Evolutionary conservation across 306 rosid genomes (phyloP).

Genomic region (Fragaria vesca): DNA sequence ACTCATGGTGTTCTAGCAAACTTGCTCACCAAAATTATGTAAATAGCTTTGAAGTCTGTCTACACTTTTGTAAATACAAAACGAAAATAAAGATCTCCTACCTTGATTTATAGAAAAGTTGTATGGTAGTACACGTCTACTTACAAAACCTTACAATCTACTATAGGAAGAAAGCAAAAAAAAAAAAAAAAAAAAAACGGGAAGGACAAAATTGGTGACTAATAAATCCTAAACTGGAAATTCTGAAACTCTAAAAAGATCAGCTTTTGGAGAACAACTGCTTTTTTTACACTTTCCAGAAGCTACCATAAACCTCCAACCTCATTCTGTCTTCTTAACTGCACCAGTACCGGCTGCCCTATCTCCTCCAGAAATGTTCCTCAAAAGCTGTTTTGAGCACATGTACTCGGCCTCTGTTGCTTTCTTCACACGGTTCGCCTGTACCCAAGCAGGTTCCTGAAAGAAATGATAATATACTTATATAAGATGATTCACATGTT

Average conservation of each 20-base stretch:
- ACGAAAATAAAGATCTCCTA: background rate
- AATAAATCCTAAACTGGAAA: background rate
- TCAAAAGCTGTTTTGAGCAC: constrained; percentile 74
- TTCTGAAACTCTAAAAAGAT: background rate
- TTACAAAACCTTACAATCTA: background rate
- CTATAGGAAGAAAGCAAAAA: background rate
- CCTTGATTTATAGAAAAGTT: background rate
- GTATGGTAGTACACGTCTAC: background rate
- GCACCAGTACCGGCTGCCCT: constrained; percentile 15
- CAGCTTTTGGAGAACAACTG: background rate
- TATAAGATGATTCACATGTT: background rate
- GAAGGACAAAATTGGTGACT: background rate
- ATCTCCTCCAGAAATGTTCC: constrained; percentile 61
- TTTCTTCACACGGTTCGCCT: constrained; percentile 67
- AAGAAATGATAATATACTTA: constrained; percentile 7
- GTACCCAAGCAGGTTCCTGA: constrained; percentile 99
- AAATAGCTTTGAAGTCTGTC: background rate
- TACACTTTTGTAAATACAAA: background rate
- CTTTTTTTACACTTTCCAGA: background rate
- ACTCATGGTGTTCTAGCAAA: background rate
- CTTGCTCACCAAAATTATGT: background rate
- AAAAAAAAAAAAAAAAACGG: background rate
- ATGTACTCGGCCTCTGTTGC: constrained; percentile 68
- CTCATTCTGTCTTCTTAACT: constrained; percentile 32
- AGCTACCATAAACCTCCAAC: background rate